Conservation (phyloP, 176 grass and related monocot genomes). For the Triticum urartu region DNA sequence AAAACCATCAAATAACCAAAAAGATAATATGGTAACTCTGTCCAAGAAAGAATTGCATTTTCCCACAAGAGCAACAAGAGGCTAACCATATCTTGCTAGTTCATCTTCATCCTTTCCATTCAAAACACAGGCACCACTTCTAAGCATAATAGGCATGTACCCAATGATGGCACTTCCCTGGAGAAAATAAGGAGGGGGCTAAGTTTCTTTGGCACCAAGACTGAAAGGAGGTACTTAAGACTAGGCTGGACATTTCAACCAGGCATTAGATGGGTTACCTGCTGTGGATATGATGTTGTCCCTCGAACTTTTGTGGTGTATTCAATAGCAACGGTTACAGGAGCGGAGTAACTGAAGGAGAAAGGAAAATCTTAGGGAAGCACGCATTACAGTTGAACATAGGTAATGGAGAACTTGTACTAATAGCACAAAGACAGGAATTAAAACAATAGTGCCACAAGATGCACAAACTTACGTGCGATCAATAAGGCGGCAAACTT, state of each 20-base stretch:
- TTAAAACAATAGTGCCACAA: background rate
- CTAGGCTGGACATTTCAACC: background rate
- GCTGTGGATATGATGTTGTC: slow-evolving; percentile 29
- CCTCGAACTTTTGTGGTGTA: slow-evolving; percentile 41
- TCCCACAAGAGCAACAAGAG: background rate
- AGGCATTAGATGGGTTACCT: slow-evolving; percentile 16
- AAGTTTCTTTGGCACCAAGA: background rate
- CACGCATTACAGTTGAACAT: background rate
- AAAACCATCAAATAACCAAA: slow-evolving; percentile 1
- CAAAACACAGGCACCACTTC: slow-evolving; percentile 58
- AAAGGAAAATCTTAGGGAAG: slow-evolving; percentile 23
- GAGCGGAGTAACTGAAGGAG: slow-evolving; percentile 66
- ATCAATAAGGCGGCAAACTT: background rate
- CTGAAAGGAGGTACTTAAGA: background rate
- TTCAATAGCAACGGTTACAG: slow-evolving; percentile 57
- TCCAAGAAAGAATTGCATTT: background rate
- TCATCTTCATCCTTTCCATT: slow-evolving; percentile 78
- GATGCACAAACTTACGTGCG: background rate
- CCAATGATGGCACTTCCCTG: slow-evolving; percentile 57
- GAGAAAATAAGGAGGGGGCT: background rate
- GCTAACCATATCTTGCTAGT: slow-evolving; percentile 61
- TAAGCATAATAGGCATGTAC: slow-evolving; percentile 82
- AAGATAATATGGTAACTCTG: background rate
- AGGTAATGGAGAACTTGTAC: background rate
- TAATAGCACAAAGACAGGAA: background rate